Evolutionary conservation across 2,329 filamentous ascomycete species (phyloP), one percentile per base, ranked within the genome.

Genomic region (Hymenoscyphus fructigenus): DNA sequence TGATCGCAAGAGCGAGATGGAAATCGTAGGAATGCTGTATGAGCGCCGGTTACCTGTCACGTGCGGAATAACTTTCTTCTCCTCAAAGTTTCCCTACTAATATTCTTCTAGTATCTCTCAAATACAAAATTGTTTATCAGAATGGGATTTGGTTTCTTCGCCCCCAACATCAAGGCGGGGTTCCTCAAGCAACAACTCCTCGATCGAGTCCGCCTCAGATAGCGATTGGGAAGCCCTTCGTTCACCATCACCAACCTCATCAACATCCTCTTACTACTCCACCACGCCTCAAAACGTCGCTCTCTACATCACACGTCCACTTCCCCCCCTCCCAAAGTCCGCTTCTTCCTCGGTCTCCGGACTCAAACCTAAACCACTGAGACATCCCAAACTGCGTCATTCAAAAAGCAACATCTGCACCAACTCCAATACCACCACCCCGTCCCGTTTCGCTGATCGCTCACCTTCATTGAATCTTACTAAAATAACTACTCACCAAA

Each of bases 11-110:
- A 67, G 65, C 17, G 67, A 65, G 55, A 56, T 44, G 20, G 68
- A 73, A 38, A 73, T 73, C 15, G 69, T 71, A 9, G 60, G 36
- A 3, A 4, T 67, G 7, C 62, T 72, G 29, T 61, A 60, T 36
- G 67, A 69, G 17, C 62, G 56, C 6, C 59, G 56, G 44, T 60
- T 72, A 1, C 17, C 29, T n/a, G 67, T 70, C 57, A 69, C 67
- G 71, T 72, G 55, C 3, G 70, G 29, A 50, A n/a, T 47, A 20
- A 34, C 36, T 15, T 41, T 7, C n/a, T 32, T n/a, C 28, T 41
- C 26, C 29, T 53, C 44, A 15, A 50, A 47, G 12, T 59, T 5
- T 4, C 28, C 10, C 55, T 15, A 36, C 67, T 68, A 61, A 69
- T 36, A 29, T 34, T 53, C n/a, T 17, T 15, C 44, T 57, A 73